Evolutionary conservation across 1,284 basidiomycete genomes (phyloP), one percentile per base, ranked within the genome.

Genomic region (Gomphus bonarii): DNA sequence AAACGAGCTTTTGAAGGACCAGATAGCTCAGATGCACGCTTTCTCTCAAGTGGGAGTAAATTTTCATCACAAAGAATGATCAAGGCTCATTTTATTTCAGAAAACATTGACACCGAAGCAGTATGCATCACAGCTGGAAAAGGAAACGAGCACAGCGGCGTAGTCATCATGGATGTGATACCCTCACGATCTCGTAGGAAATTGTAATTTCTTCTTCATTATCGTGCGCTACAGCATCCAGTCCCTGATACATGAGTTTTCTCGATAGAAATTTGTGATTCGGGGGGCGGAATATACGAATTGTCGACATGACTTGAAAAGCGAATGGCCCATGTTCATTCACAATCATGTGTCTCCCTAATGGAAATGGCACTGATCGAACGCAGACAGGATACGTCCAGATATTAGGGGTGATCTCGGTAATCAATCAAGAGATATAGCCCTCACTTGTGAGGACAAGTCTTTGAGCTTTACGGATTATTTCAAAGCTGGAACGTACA

Each of bases 11-110:
- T 66, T 91, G 65, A 90, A 86, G 70, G 70, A 72, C 7, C 75
- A 89, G 63, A 89, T 91, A 58, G 73, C 84, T 0, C 77, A 84
- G 60, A 84, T 91, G 78, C 88, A 91, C 64, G 88, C 88, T 3
- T 91, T 91, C 68, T 88, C 88, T 9, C 88, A 91, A 81, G 88
- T 88, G 56, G 72, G 57, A 16, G 12, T 42, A 30, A 54, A 10
- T 33, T 20, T 16, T 18, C 33, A 8, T 31, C 7, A 10, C 28
- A 20, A 31, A 4, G 44, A 25, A 7, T 3, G 18, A 33, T n/a
- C 1, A n/a, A 28, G 14, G 14, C 14, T 50, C 35, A 33, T 3
- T 11, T 5, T 36, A 10, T 43, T 10, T 12, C 62, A 88, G 86
- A 88, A 84, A 82, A 83, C 84, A 1, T 80, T 83, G 60, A 89